phyloP scores from a whole-genome alignment of 78 protist species.

The Dictyostelium firmibasis region DNA sequence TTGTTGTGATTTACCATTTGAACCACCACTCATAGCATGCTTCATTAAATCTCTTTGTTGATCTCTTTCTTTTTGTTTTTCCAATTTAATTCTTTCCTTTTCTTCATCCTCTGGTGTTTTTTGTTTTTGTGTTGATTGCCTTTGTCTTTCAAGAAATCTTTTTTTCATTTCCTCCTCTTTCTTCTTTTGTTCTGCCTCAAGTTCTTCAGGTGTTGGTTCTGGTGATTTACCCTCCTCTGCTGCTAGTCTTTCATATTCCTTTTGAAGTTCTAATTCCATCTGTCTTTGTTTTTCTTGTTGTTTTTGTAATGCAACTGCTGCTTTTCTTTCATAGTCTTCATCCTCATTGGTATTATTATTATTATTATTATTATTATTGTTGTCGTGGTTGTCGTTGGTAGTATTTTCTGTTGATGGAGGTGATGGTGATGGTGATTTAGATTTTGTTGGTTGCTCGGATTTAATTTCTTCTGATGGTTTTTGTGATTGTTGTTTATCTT shows the following conservation, averaged over 20 bases:
- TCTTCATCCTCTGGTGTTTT: slow-evolving; percentile 55
- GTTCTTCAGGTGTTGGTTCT: slow-evolving; percentile 15
- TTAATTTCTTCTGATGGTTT: background rate
- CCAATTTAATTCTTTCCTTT: slow-evolving; percentile 16
- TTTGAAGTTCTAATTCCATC: slow-evolving; percentile 41
- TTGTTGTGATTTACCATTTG: background rate
- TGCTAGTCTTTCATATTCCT: slow-evolving; percentile 56
- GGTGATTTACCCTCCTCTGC: background rate
- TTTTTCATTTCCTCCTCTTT: slow-evolving; percentile 40
- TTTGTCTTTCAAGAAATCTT: slow-evolving; percentile 49
- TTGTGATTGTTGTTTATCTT: background rate
- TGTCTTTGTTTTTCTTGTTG: slow-evolving; percentile 48
- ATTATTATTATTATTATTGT: slow-evolving; percentile 28
- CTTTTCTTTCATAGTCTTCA: slow-evolving; percentile 46
- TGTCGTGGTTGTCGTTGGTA: slow-evolving; percentile 22
- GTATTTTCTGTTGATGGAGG: background rate
- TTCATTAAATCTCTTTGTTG: slow-evolving; percentile 35
- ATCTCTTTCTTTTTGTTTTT: slow-evolving; percentile 58
- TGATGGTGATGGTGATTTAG: background rate
- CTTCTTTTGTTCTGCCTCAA: slow-evolving; percentile 16
- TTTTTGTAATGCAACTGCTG: background rate
- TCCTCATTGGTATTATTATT: slow-evolving; percentile 3
- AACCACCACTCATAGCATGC: background rate
- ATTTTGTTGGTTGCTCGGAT: background rate
- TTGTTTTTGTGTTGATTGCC: background rate